phyloP scores from a whole-genome alignment of 164 flowering plant species.

The Nymphaea colorata region DNA sequence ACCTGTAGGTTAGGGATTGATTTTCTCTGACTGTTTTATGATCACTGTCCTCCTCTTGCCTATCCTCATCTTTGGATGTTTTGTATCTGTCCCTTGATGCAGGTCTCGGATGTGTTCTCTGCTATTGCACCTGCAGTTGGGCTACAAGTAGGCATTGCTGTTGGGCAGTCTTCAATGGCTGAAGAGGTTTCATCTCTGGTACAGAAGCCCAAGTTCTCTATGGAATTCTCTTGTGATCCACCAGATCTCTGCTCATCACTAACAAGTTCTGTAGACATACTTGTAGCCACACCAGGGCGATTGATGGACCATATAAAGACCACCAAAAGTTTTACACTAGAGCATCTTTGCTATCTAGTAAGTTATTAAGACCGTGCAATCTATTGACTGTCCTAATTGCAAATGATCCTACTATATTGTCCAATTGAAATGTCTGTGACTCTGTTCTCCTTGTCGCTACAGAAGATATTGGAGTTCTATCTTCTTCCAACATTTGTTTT shows the following conservation, averaged over 20 bases:
- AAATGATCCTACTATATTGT: neutral
- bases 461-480: neutral
- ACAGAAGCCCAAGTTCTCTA: slow-evolving; percentile 47
- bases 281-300: slow-evolving; percentile 95
- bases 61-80: no score
- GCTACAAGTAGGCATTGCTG: slow-evolving; percentile 81
- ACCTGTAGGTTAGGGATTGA: no score
- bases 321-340: slow-evolving; percentile 83
- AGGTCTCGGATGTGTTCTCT: slow-evolving; percentile 84
- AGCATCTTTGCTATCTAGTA: slow-evolving; percentile 85
- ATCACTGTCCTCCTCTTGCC: no score
- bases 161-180: slow-evolving; percentile 79
- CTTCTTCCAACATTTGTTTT: neutral
- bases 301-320: slow-evolving; percentile 81
- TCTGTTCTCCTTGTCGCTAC: neutral
- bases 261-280: slow-evolving; percentile 68
- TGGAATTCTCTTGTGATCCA: slow-evolving; percentile 62
- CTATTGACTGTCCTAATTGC: neutral
- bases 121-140: slow-evolving; percentile 89
- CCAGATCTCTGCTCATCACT: slow-evolving; percentile 22
- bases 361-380: slow-evolving; percentile 8
- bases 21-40: no score
- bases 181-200: slow-evolving; percentile 69
- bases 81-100: slow-evolving; percentile 4
- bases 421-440: neutral